Conservation (phyloP, 2,329 filamentous ascomycete genomes). For the Talaromyces verruculosus region DNA sequence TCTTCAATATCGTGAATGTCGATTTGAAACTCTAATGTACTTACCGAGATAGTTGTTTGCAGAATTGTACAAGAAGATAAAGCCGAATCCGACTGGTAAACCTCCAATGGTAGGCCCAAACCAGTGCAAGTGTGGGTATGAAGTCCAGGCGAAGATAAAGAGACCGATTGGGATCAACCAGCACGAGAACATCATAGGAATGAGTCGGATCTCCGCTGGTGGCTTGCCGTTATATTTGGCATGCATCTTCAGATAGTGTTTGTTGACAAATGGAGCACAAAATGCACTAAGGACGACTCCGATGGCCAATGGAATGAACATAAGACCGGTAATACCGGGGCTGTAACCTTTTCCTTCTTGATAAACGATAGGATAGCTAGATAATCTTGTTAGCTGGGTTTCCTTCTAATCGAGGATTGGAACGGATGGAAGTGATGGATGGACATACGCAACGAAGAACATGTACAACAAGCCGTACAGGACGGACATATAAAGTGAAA, state of each 20-base stretch:
- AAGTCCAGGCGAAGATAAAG: constrained; percentile 69
- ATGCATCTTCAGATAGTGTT: constrained; percentile 69
- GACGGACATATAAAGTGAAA: constrained; percentile 82
- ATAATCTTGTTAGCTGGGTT: constrained; percentile 23
- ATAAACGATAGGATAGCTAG: constrained; percentile 61
- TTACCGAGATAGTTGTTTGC: constrained; percentile 68
- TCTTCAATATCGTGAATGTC: too few relatives aligned
- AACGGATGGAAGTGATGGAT: constrained; percentile 26
- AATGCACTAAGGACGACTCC: constrained; percentile 68
- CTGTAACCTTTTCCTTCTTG: constrained; percentile 76
- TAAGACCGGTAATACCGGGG: constrained; percentile 71
- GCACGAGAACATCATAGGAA: constrained; percentile 78
- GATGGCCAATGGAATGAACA: constrained; percentile 81
- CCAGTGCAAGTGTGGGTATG: constrained; percentile 66
- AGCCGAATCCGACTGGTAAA: constrained; percentile 72
- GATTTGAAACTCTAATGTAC: constrained; percentile 15
- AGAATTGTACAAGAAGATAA: constrained; percentile 80
- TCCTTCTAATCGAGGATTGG: neutral
- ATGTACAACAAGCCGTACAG: constrained; percentile 57
- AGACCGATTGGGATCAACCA: constrained; percentile 69
- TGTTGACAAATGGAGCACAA: constrained; percentile 73
- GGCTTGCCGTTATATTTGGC: constrained; percentile 67
- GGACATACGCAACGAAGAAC: constrained; percentile 57
- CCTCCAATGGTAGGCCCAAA: constrained; percentile 70
- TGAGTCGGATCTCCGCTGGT: constrained; percentile 73